Evolutionary conservation across 768 basidiomycete genomes (phyloP).

Genomic region (Auricularia heimuer): DNA sequence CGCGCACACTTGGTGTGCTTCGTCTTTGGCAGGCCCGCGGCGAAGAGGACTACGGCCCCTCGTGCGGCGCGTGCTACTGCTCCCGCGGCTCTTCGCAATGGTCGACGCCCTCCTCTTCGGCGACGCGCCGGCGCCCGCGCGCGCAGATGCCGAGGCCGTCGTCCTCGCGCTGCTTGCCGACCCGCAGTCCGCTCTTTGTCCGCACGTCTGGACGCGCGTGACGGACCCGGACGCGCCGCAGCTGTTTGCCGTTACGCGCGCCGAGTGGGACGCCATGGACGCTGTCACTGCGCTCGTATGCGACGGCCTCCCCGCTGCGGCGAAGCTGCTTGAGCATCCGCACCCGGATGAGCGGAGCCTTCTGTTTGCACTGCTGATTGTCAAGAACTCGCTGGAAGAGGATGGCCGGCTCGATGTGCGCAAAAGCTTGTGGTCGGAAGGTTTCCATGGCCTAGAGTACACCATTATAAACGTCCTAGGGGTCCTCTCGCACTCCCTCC

Average conservation of each 20-base stretch:
- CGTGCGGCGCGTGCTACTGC: conserved; percentile 58
- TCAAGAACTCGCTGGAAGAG: conserved; percentile 43
- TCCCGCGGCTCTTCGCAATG: conserved; percentile 63
- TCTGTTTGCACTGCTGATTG: conserved; percentile 51
- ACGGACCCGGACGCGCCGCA: conserved; percentile 30
- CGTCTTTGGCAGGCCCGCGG: conserved; percentile 47
- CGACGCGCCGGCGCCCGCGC: conserved; percentile 51
- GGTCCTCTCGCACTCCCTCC: conserved; percentile 43
- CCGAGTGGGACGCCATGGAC: conserved; percentile 46
- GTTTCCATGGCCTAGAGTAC: conserved; percentile 44
- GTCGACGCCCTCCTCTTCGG: conserved; percentile 58
- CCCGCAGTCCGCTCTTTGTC: conserved; percentile 48
- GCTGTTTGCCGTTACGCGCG: conserved; percentile 50
- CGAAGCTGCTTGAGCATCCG: conserved; percentile 48
- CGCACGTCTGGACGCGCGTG: conserved; percentile 49
- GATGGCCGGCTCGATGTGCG: conserved; percentile 47
- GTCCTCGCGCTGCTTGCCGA: conserved; percentile 50
- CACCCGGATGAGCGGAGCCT: conserved; percentile 45
- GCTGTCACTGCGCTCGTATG: conserved; percentile 59
- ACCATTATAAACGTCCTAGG: conserved; percentile 45
- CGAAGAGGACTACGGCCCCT: conserved; percentile 32
- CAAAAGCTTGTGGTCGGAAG: conserved; percentile 51
- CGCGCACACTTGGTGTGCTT: conserved; percentile 52
- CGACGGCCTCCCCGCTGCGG: conserved; percentile 51
- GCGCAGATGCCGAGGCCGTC: conserved; percentile 60